Conservation (phyloP, 2,329 filamentous ascomycete genomes). For the Colletotrichum sojae region DNA sequence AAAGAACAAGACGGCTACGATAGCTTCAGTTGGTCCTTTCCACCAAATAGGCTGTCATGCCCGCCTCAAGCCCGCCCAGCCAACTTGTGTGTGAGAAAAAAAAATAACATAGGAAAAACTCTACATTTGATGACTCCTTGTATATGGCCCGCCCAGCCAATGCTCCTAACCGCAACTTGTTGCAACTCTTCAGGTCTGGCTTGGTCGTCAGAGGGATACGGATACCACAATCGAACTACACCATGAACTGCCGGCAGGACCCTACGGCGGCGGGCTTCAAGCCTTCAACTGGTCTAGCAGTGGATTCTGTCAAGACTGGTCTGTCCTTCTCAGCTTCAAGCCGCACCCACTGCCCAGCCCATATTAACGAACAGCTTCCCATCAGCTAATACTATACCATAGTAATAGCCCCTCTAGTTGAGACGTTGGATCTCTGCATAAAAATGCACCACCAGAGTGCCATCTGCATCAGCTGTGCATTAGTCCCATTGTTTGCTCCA, state of each 20-base stretch:
- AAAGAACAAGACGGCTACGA: neutral
- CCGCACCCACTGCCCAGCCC: neutral
- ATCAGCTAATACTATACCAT: conserved; percentile 9
- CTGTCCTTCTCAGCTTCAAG: conserved; percentile 16
- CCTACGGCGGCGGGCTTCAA: neutral
- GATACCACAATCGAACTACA: neutral
- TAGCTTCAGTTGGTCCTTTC: conserved; percentile 2
- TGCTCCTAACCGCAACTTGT: neutral
- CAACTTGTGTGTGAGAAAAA: too few species aligned
- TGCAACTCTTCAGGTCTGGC: neutral
- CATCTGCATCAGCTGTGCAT: conserved; percentile 32
- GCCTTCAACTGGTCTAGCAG: neutral
- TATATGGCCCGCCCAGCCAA: conserved; percentile 8
- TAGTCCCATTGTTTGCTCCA: conserved; percentile 30
- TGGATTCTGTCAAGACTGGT: conserved; percentile 4
- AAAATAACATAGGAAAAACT: too few species aligned
- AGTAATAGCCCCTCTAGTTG: conserved; percentile 28
- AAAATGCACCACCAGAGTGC: conserved; percentile 24
- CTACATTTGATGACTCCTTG: too few species aligned
- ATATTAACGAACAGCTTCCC: neutral
- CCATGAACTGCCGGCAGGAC: conserved; percentile 2
- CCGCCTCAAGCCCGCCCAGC: conserved; percentile 16
- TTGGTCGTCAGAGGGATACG: neutral
- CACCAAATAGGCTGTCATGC: neutral
- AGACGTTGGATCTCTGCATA: conserved; percentile 41